These are phyloP conservation scores for Eucalyptus cladocalyx DNA, from an alignment of 345 rosid genomes.

Conservation along the genomic window DNA sequence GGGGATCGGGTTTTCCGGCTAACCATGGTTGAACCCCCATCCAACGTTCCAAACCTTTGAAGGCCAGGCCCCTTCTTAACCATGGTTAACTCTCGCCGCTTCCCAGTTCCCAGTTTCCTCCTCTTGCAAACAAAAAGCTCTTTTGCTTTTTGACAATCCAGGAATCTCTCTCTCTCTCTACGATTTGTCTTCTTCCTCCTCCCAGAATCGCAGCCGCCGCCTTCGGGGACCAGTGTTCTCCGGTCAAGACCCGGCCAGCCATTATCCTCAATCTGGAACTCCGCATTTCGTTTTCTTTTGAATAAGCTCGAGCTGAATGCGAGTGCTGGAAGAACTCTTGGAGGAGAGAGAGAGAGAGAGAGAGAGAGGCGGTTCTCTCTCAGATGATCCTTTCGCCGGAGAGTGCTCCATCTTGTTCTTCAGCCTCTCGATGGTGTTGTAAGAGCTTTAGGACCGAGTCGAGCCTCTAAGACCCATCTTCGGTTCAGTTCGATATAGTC, in stretches of 20 bases:
- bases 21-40: neutral
- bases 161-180: neutral
- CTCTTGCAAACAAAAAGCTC: neutral
- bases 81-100: slow-evolving; percentile 16
- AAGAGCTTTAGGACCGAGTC: neutral
- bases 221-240: neutral
- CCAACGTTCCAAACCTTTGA: neutral
- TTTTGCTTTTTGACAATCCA: neutral
- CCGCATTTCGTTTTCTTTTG: neutral
- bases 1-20: neutral
- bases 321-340: neutral
- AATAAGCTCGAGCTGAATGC: neutral
- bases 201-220: neutral
- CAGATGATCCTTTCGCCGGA: neutral
- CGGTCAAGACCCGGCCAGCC: neutral
- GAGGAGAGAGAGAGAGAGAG: neutral
- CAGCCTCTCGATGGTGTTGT: neutral
- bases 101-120: neutral
- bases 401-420: neutral
- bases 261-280: neutral
- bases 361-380: neutral
- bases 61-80: neutral
- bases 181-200: neutral
- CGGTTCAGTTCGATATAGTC: neutral
- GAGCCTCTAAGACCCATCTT: neutral